Base-by-base conservation (phyloP, 495 filamentous ascomycete species). In the Xylaria grammica region DNA sequence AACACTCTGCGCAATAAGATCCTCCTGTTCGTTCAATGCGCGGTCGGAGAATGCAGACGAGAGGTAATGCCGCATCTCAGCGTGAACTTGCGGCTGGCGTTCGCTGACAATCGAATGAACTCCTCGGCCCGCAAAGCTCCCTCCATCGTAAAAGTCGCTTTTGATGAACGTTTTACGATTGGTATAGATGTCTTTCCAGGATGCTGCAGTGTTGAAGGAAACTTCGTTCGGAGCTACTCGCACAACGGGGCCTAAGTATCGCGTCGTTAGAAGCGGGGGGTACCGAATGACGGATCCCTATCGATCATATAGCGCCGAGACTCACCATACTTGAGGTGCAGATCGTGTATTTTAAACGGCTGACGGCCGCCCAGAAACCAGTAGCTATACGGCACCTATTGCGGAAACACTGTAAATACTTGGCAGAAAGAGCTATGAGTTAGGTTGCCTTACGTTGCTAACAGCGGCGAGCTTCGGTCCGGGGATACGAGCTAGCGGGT, bases 151-250 rank as follows among this genome's bases (percentile, higher is more conserved):
- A 34, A 77, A 70, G 3, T 79, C 77, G 36, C 80, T 75, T 52
- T 76, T 77, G 9, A 71, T 55, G 34, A 77, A 74, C 17, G 69
- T 61, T 24, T 67, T 68, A 15, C 67, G 73, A 57, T 60, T 65
- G 0, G 75, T 79, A 53, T 86, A 83, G 36, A 88, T 85, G 65
- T 86, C 84, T 44, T 78, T 78, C 73, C 81, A 86, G 1, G 84
- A 80, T 4, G 72, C 73, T 0, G 74, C 69, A 0, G 75, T 78
- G 56, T 75, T 81, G 71, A 85, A 87, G 1, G 78, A 82, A 1
- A 88, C 58, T 48, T 85, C 79, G 20, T 78, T 76, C 1, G 85
- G 86, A 1, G 78, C 71, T 13, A 85, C 68, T 0, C 86, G 80
- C 6, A 88, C 77, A 11, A 86, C 78, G 9, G 78, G 71, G 42